Percentiles rank a stretch among this genome's conserved stretches.
phyloP scores from a whole-genome alignment of 495 filamentous ascomycete species.

The Eremomyces bilateralis region DNA sequence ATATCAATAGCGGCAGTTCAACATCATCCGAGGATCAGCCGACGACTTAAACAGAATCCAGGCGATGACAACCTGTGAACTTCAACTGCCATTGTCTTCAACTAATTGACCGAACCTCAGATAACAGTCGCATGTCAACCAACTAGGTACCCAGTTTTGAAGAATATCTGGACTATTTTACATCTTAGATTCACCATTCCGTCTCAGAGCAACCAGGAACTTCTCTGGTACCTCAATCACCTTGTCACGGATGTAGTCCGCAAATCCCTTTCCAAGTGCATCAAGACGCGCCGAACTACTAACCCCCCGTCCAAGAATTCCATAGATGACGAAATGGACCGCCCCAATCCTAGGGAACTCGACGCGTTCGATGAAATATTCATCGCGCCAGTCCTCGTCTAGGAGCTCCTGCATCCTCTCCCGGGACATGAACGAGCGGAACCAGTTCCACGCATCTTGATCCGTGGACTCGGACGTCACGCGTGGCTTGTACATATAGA shows the following conservation, averaged over 20 bases:
- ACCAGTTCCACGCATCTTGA: constrained; percentile 14
- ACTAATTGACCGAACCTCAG: no score
- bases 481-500: no score
- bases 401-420: constrained; percentile 10
- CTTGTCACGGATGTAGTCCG: constrained; percentile 20
- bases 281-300: constrained; percentile 28
- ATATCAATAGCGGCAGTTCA: no score
- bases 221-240: constrained; percentile 9
- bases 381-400: constrained; percentile 9
- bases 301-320: constrained; percentile 31
- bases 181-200: no score
- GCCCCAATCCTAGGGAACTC: constrained; percentile 24
- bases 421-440: constrained; percentile 7
- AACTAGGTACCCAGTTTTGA: no score
- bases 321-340: constrained; percentile 34
- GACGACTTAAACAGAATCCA: no score
- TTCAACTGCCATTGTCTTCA: no score
- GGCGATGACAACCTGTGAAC: no score
- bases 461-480: no score
- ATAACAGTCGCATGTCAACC: no score
- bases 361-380: constrained; percentile 19
- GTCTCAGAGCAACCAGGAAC: constrained; percentile 6
- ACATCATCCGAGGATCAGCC: no score
- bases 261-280: constrained; percentile 34
- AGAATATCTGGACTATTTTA: no score